Evolutionary conservation across 495 filamentous ascomycete genomes (phyloP), one percentile per base, ranked within the genome.

Genomic region (Penicillium chermesinum): DNA sequence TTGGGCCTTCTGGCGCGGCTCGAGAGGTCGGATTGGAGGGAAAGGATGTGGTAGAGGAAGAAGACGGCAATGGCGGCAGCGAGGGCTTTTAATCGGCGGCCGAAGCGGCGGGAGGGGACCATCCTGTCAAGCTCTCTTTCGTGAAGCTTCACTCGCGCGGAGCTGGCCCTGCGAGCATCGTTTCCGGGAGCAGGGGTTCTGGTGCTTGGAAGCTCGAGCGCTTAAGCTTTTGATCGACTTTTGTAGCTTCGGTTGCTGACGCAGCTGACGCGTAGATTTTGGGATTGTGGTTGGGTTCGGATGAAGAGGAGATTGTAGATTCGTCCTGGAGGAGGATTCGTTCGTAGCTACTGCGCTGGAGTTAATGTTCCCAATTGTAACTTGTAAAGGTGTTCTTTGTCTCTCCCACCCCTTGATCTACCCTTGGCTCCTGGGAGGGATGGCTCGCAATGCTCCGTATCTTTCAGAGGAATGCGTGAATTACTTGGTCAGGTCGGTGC

Each of bases 21-120:
- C 36, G 38, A 33, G 53, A 56, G 51, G 17, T 48, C 45, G 18
- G 56, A 48, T 20, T 58, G 57, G 18, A 67, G 42, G 27, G 52
- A 52, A 57, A 53, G 49, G 49, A 72, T 40, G 49, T 69, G 57
- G 53, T 67, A 65, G 32, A 69, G 49, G 41, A 65, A 57, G 54
- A 70, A 48, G 50, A 67, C 47, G 12, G 48, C 58, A 18, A 63
- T 21, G 34, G 53, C 45, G 46, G 65, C 40, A 37, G 63, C 53
- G 15, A 72, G 12, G 18, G 55, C 51, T 42, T 52, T 35, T 17
- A 63, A 54, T 47, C 62, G 66, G 36, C 63, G 66, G 50, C 60
- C 61, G 35, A 58, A 61, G 18, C 53, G 50, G 40, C 62, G 63
- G 16, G 57, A 59, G 52, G 59, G 45, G 32, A 63, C 46, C 65